Conservation (phyloP, 164 flowering plant species). For the Warburgia ugandensis region DNA sequence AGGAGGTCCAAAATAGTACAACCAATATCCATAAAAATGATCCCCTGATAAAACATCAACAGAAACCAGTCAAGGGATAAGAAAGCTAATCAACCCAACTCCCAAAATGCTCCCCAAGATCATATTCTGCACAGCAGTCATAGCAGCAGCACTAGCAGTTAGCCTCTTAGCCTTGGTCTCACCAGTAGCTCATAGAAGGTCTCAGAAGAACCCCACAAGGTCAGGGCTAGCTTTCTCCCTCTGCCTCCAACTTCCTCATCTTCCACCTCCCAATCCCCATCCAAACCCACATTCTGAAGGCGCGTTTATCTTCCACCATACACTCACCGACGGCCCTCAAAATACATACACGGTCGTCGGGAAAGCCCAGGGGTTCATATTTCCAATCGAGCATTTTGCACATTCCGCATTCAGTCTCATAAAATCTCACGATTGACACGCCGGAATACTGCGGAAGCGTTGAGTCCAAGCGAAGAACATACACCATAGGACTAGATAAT, state of each 20-base stretch:
- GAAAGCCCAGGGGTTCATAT: constrained; percentile 71
- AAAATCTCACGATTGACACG: constrained; percentile 53
- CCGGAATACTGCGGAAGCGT: constrained; percentile 57
- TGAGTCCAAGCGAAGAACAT: constrained; percentile 48
- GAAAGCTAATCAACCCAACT: background rate
- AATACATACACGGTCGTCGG: constrained; percentile 61
- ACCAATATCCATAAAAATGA: too few species aligned
- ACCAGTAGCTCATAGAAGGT: constrained; percentile 31
- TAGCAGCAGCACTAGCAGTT: constrained; percentile 44
- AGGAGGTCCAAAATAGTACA: too few species aligned
- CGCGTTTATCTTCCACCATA: constrained; percentile 59
- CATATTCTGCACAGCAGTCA: constrained; percentile 58
- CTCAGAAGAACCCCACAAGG: constrained; percentile 14
- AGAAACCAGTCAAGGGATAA: too few species aligned
- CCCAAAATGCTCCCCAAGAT: constrained; percentile 41
- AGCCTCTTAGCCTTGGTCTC: constrained; percentile 64
- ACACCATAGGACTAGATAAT: constrained; percentile 26
- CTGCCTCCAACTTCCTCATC: too few species aligned
- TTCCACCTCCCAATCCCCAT: constrained; percentile 11
- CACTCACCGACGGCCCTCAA: constrained; percentile 61
- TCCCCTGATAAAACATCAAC: too few species aligned
- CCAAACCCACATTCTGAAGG: constrained; percentile 15
- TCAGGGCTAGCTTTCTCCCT: constrained; percentile 52
- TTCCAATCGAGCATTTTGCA: constrained; percentile 55
- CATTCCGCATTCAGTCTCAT: constrained; percentile 60